Evolutionary conservation across 805 yeast genomes (phyloP).

Genomic region (Pichia sporocuriosa): DNA sequence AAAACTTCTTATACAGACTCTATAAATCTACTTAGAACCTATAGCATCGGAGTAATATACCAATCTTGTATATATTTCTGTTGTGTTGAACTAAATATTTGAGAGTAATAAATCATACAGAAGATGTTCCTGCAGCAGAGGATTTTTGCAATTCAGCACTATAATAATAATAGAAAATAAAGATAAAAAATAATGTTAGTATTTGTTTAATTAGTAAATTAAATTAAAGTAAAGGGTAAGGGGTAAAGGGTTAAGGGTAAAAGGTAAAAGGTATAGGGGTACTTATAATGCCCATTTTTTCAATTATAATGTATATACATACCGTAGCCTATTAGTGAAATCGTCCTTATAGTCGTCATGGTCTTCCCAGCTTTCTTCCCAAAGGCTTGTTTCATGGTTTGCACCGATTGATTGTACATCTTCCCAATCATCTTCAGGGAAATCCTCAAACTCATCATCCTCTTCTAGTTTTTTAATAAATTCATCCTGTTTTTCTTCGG

Average conservation of each 20-base stretch:
- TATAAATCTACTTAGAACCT: too few species aligned
- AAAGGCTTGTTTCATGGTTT: conserved; percentile 49
- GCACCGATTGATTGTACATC: conserved; percentile 45
- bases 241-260: too few species aligned
- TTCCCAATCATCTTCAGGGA: conserved; percentile 87
- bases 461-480: conserved; percentile 75
- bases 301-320: too few species aligned
- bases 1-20: too few species aligned
- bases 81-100: too few species aligned
- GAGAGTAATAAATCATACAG: too few species aligned
- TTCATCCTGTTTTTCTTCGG: conserved; percentile 14
- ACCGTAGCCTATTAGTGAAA: conserved; percentile 68
- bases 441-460: conserved; percentile 96
- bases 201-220: too few species aligned
- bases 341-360: conserved; percentile 83
- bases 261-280: too few species aligned
- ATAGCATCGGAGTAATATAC: too few species aligned
- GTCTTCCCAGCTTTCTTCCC: conserved; percentile 99
- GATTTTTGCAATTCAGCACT: conserved; percentile 23
- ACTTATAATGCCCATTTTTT: too few species aligned
- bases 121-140: neutral
- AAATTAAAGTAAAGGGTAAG: too few species aligned
- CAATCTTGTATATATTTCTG: too few species aligned
- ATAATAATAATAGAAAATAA: neutral
- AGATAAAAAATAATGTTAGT: neutral